phyloP scores from a whole-genome alignment of 768 basidiomycete species.

The Pisolithus microcarpus region DNA sequence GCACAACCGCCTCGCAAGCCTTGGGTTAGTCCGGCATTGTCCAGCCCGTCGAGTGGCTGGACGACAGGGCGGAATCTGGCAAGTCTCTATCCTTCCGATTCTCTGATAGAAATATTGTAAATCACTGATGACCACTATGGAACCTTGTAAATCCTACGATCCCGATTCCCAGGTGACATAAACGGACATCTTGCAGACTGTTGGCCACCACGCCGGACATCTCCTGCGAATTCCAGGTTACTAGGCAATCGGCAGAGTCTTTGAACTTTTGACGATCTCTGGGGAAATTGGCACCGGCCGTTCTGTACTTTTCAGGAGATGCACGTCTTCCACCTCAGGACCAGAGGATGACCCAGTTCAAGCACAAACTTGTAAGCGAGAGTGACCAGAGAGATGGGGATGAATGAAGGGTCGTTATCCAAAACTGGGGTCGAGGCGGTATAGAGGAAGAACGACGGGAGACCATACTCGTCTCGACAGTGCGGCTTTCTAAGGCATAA shows the following conservation, averaged over 20 bases:
- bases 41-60: conserved; percentile 37
- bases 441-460: conserved; percentile 38
- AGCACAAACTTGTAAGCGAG: conserved; percentile 37
- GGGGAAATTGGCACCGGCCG: conserved; percentile 20
- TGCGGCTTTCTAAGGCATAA: conserved; percentile 40
- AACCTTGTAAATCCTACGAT: not conserved
- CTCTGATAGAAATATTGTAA: not conserved
- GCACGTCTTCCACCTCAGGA: conserved; percentile 20
- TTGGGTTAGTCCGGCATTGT: conserved; percentile 35
- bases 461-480: conserved; percentile 39
- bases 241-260: conserved; percentile 42
- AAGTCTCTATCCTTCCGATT: conserved; percentile 1
- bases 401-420: conserved; percentile 36
- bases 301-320: conserved; percentile 26
- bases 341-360: conserved; percentile 32
- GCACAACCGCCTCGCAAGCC: conserved; percentile 37
- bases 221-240: conserved; percentile 41
- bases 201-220: conserved; percentile 29
- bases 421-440: conserved; percentile 28
- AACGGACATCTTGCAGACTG: not conserved
- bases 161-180: not conserved
- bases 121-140: not conserved
- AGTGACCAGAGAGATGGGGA: conserved; percentile 11
- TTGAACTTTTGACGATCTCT: conserved; percentile 26
- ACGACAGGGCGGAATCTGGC: conserved; percentile 48